These are phyloP conservation scores for Alternaria novae-zelandiae DNA, from an alignment of 2,329 filamentous ascomycete species.

Conservation along the genomic window DNA sequence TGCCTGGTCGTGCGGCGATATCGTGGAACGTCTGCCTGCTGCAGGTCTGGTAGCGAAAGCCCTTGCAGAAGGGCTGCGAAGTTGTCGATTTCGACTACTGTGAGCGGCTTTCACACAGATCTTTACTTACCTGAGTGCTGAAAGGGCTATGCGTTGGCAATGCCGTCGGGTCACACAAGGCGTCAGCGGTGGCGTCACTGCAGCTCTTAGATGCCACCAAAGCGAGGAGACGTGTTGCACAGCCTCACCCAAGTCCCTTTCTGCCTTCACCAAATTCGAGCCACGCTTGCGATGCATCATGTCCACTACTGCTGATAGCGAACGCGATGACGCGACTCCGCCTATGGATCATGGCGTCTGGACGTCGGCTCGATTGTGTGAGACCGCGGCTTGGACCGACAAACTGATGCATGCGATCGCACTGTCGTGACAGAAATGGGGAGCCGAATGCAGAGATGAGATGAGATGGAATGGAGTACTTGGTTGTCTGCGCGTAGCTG, in stretches of 20 bases:
- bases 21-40: slow-evolving; percentile 3
- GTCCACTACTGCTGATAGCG: neutral
- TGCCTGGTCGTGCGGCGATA: slow-evolving; percentile 5
- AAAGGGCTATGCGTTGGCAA: neutral
- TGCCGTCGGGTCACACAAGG: neutral
- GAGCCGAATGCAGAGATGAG: neutral
- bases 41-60: neutral
- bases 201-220: neutral
- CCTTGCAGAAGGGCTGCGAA: neutral
- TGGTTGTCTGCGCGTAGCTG: neutral
- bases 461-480: neutral
- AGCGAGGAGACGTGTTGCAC: neutral
- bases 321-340: neutral
- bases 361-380: neutral
- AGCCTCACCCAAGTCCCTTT: neutral
- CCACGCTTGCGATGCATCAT: neutral
- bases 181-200: neutral
- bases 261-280: neutral
- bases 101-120: neutral
- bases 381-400: neutral
- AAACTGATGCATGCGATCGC: neutral
- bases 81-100: neutral
- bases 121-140: neutral
- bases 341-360: neutral
- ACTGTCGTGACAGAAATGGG: neutral